A percentile compares a stretch with the other conserved stretches of the same genome.
Evolutionary conservation across 805 yeast genomes (phyloP).

Genomic region (Ogataea methanolica): DNA sequence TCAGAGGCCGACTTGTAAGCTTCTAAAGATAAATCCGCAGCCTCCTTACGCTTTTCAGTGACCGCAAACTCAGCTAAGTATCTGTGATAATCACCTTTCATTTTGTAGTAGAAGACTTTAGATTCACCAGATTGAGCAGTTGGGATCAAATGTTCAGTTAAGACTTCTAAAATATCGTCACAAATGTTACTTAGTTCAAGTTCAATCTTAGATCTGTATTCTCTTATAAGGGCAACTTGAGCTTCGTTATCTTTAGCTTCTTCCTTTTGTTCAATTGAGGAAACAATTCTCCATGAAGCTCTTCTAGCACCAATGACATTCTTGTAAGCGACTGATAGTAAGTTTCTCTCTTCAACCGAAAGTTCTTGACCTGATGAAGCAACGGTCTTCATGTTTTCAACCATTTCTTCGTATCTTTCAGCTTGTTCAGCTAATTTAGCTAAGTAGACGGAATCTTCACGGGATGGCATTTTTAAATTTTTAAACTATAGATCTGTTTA

Average conservation of each 20-base stretch:
- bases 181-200: conserved; percentile 87
- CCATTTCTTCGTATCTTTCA: conserved; percentile 99
- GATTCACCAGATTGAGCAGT: conserved; percentile 96
- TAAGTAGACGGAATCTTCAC: conserved; percentile 97
- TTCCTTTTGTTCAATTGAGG: conserved; percentile 97
- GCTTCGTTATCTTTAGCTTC: conserved; percentile 92
- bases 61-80: conserved; percentile 95
- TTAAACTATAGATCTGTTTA: conserved; percentile 1
- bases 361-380: conserved; percentile 95
- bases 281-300: conserved; percentile 99
- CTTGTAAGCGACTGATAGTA: conserved; percentile 95
- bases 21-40: conserved; percentile 88
- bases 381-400: conserved; percentile 95
- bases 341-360: conserved; percentile 96
- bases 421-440: conserved; percentile 99
- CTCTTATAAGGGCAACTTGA: conserved; percentile 86
- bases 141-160: conserved; percentile 86
- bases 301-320: conserved; percentile 99
- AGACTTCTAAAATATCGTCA: conserved; percentile 85
- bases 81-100: conserved; percentile 99
- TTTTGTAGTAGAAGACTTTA: conserved; percentile 95
- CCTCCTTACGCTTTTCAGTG: conserved; percentile 85
- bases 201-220: conserved; percentile 93
- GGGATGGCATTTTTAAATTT: conserved; percentile 59
- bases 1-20: conserved; percentile 95